Base-by-base conservation (phyloP, 306 rosid genomes). In the Prunus dulcis region DNA sequence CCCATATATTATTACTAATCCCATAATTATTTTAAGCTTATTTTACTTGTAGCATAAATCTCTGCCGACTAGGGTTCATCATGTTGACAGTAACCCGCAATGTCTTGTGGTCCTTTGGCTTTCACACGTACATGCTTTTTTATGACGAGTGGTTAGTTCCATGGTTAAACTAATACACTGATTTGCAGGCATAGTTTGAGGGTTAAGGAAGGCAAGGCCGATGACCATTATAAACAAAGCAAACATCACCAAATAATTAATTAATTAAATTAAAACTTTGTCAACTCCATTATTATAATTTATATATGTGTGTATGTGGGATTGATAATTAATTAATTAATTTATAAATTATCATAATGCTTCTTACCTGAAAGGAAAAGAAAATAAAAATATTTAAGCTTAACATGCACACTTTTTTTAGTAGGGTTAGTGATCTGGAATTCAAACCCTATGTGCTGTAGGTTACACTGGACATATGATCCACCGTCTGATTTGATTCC, bases 401-500 rank as follows among this genome's bases (percentile, higher is more conserved):
- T 67, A 76, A 15, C 63, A 25, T 23, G 50, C 6, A 34, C 2
- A 27, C 8, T 58, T 49, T 38, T 38, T 64, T 34, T 50, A 61
- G 68, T 78, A 77, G 58, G 47, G 46, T 32, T 67, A 79, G 71
- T 81, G 81, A 79, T 76, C 81, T 80, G 83, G 79, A 62, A 64
- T 62, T 78, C 75, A 78, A 47, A 83, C 58, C 65, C 19, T 38
- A 69, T 82, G 23, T 50, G 78, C 79, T 74, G 77, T 84, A 47
- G 51, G 77, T 23, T 79, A 67, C 65, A 79, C 22, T 79, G 57
- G 73, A 68, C 77, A 76, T 65, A 73, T 83, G 71, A 73, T 75
- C 79, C 56, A 81, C 50, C 75, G 41, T 80, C n/a, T 75, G 86
- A 84, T 81, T 86, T 87, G 88, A 91, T 89, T 91, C 93, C 77